Evolutionary conservation across 2,329 filamentous ascomycete species (phyloP).

Genomic region (Alternaria tenuissima): DNA sequence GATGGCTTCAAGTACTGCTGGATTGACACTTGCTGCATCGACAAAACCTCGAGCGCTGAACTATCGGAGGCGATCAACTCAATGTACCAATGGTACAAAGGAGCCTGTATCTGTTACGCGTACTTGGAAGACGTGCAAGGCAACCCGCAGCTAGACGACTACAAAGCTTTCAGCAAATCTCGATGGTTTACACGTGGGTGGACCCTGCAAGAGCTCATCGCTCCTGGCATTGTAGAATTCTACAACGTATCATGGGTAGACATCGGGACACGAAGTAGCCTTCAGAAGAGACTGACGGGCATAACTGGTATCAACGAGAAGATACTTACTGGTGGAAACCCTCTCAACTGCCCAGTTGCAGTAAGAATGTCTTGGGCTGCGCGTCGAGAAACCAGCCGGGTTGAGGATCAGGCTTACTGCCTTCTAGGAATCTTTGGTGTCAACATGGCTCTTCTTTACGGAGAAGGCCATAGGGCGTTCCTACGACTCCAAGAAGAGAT

Average conservation of each 20-base stretch:
- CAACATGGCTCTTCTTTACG: not conserved
- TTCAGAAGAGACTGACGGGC: accelerated
- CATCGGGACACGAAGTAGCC: not conserved
- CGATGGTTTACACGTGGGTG: not conserved
- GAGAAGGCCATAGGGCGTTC: not conserved
- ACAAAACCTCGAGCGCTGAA: not conserved
- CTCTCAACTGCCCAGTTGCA: not conserved
- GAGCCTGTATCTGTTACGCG: not conserved
- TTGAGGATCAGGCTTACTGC: constrained; percentile 5
- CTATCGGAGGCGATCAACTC: not conserved
- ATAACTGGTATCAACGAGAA: not conserved
- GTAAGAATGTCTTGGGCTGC: constrained; percentile 1
- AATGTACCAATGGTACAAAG: not conserved
- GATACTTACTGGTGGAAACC: not conserved
- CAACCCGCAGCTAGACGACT: not conserved
- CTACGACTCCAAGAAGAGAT: not conserved
- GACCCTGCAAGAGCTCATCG: not conserved
- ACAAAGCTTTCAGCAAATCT: not conserved
- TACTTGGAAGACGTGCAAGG: not conserved
- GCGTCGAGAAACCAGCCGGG: not conserved
- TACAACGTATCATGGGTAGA: not conserved
- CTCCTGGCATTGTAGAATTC: not conserved
- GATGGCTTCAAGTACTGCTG: not conserved
- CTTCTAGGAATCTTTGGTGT: not conserved
- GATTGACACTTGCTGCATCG: not conserved